These are phyloP conservation scores for Lophium mytilinum DNA, from an alignment of 495 filamentous ascomycete genomes.

Conservation along the genomic window DNA sequence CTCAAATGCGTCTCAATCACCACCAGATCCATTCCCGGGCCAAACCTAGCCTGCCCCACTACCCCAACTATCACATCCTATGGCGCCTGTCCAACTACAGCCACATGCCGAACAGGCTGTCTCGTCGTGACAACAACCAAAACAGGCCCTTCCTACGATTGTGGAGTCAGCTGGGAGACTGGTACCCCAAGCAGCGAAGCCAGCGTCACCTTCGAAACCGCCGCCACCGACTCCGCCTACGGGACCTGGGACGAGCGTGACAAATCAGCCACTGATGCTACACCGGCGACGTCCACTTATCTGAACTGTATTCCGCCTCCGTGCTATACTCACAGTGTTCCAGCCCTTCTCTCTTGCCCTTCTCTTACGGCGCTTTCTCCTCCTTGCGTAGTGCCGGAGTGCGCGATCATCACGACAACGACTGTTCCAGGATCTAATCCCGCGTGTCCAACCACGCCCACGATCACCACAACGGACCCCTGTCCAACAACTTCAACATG, in stretches of 20 bases:
- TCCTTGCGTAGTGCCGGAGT: constrained; percentile 3
- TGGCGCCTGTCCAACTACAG: constrained; percentile 4
- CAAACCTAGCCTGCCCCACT: constrained; percentile 1
- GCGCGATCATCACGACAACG: background rate
- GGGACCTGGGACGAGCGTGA: background rate
- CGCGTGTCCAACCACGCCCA: constrained; percentile 2
- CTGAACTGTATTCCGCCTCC: background rate
- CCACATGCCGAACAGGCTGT: constrained; percentile 4
- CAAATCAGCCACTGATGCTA: too few species aligned
- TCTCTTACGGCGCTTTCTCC: background rate
- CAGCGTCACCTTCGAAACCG: background rate
- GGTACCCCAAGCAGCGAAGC: background rate
- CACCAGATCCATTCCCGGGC: constrained; percentile 2
- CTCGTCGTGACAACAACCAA: background rate
- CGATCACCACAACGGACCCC: background rate
- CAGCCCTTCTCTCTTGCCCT: background rate
- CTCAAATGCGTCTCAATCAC: background rate
- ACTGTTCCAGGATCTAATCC: constrained; percentile 5
- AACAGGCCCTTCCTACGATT: background rate
- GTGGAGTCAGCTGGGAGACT: background rate
- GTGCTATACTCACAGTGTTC: constrained; percentile 3
- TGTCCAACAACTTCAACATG: constrained; percentile 4
- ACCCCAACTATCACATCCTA: constrained; percentile 2
- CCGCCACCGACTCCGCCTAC: background rate
- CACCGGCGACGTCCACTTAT: too few species aligned